Evolutionary conservation across 1,284 basidiomycete genomes (phyloP), one percentile per base, ranked within the genome.

Genomic region (Apiotrichum mycotoxinovorans): DNA sequence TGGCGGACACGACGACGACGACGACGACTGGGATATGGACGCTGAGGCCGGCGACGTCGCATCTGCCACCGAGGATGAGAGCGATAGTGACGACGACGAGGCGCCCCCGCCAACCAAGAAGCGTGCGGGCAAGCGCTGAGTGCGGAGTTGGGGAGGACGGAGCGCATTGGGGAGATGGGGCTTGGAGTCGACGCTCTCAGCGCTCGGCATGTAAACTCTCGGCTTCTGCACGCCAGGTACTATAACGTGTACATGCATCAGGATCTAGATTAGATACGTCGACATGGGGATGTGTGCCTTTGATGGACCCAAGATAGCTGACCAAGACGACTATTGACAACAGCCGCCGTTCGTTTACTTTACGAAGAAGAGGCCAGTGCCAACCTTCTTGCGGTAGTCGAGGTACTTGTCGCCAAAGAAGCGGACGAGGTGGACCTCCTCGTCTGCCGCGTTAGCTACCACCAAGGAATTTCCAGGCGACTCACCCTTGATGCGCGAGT

Each of bases 341-440:
- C 33, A 23, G 12, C 26, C 12, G 15, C 20, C n/a, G n/a, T 15
- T 37, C 23, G 8, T 40, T 23, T 57, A 57, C 15, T 58, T 61
- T 40, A 66, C 52, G 57, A 71, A 72, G 18, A 89, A 89, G 17
- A 95, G 85, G 65, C 81, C 81, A 0, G 87, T 88, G 14, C 85
- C 84, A 7, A 91, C 89, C 15, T 80, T 76, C 34, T 80, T 79
- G 50, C 84, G 79, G 76, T 93, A 95, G 48, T 81, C 68, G 40
- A 83, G 75, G 66, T 95, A 95, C 42, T 86, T 83, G 22, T 87
- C 77, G 1, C 91, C 91, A 64, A 95, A 95, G 80, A 94, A 95
- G 44, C 79, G 80, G 46, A 88, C 75, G 44, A 95, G 79, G 50
- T 82, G 82, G 34, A 67, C 71, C 68, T 95, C 91, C 71, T 95